A percentile compares a stretch with the other conserved stretches of the same genome.
Conservation (phyloP, 495 filamentous ascomycete species). For the Rhypophila decipiens region DNA sequence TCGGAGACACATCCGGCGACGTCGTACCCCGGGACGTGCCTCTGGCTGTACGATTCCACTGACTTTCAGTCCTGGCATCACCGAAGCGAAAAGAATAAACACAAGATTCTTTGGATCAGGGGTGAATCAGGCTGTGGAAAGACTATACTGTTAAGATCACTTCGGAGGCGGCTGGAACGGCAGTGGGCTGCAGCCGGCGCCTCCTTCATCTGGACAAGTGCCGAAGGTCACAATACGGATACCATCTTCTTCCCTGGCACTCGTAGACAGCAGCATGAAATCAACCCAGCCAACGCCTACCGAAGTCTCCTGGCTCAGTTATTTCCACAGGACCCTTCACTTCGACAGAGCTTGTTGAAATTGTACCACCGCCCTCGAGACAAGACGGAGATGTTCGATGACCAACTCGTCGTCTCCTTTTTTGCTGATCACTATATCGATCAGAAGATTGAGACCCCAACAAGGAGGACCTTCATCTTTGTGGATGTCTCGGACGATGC, state of each 20-base stretch:
- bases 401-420: slow-evolving; percentile 25
- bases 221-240: slow-evolving; percentile 18
- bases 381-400: slow-evolving; percentile 15
- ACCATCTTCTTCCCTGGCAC: slow-evolving; percentile 12
- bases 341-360: slow-evolving; percentile 19
- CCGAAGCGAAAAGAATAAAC: slow-evolving; percentile 21
- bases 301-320: slow-evolving; percentile 30
- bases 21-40: slow-evolving; percentile 29
- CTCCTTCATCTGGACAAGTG: slow-evolving; percentile 22
- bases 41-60: slow-evolving; percentile 27
- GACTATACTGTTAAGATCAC: slow-evolving; percentile 24
- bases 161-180: slow-evolving; percentile 20
- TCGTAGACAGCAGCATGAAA: slow-evolving; percentile 6
- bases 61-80: slow-evolving; percentile 34
- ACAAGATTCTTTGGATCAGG: slow-evolving; percentile 31
- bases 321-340: slow-evolving; percentile 24
- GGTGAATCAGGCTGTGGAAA: slow-evolving; percentile 30
- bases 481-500: slow-evolving; percentile 28
- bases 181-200: slow-evolving; percentile 25
- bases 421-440: slow-evolving; percentile 33
- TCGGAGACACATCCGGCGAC: slow-evolving; percentile 15
- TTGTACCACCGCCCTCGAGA: slow-evolving; percentile 13
- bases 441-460: slow-evolving; percentile 18
- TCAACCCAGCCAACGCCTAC: slow-evolving; percentile 21
- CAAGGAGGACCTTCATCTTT: slow-evolving; percentile 29